phyloP scores from a whole-genome alignment of 1,139 yeast genomes.

The Nakaseomyces kungkrabaensis region DNA sequence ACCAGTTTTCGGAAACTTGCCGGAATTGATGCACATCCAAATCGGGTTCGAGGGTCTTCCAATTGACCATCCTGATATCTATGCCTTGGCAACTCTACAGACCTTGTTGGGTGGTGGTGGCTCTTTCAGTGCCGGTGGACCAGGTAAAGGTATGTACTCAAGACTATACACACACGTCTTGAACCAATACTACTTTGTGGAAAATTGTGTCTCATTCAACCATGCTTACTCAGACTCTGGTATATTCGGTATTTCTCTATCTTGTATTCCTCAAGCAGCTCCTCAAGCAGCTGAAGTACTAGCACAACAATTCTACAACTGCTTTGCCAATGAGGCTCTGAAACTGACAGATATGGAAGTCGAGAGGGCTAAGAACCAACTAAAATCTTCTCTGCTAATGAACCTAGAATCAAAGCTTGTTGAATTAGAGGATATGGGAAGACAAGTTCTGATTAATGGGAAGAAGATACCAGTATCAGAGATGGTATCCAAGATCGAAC shows the following conservation, averaged over 20 bases:
- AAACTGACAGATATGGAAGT: slow-evolving; percentile 63
- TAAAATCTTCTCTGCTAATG: slow-evolving; percentile 83
- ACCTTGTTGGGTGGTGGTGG: slow-evolving; percentile 97
- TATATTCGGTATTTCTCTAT: slow-evolving; percentile 76
- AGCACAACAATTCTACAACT: slow-evolving; percentile 60
- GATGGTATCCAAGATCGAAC: slow-evolving; percentile 71
- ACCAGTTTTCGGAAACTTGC: slow-evolving; percentile 63
- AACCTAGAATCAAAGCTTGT: slow-evolving; percentile 87
- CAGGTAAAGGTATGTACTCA: slow-evolving; percentile 99
- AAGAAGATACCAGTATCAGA: slow-evolving; percentile 68
- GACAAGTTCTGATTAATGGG: slow-evolving; percentile 84
- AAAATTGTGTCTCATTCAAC: slow-evolving; percentile 78
- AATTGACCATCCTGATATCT: slow-evolving; percentile 74
- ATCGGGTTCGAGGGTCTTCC: slow-evolving; percentile 86
- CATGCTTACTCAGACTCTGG: slow-evolving; percentile 90
- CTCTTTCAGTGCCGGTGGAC: slow-evolving; percentile 97
- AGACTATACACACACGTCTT: slow-evolving; percentile 84
- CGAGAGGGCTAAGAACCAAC: slow-evolving; percentile 81
- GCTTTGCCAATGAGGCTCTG: slow-evolving; percentile 46
- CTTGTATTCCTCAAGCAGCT: slow-evolving; percentile 82
- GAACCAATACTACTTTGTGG: slow-evolving; percentile 86
- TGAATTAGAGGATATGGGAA: slow-evolving; percentile 86
- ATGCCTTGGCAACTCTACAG: slow-evolving; percentile 84
- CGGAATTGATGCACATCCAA: slow-evolving; percentile 79
- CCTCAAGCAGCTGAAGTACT: slow-evolving; percentile 73